A percentile compares a stretch with the other conserved stretches of the same genome.
Conservation (phyloP, 257 asterid genomes). For the Nicotiana paniculata region DNA sequence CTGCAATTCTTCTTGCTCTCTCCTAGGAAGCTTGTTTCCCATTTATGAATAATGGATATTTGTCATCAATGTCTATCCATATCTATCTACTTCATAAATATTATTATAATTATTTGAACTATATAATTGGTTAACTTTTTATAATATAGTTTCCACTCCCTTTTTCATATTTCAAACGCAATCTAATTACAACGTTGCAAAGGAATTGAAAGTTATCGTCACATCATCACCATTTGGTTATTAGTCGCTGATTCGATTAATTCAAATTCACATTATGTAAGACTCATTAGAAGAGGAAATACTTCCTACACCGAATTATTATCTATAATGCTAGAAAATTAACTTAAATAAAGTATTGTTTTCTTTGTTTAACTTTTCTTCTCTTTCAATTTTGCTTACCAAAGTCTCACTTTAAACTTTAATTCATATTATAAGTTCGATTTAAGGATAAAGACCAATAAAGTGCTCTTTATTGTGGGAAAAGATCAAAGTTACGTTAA, state of each 20-base stretch:
- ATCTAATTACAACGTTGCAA: neutral
- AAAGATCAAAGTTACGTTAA: neutral
- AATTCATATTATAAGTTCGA: neutral
- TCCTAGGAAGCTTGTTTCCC: conserved; percentile 39
- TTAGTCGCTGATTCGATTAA: too few relatives aligned
- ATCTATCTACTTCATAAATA: neutral
- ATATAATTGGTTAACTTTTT: neutral
- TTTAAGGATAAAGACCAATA: neutral
- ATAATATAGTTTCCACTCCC: neutral
- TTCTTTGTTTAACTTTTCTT: too few relatives aligned
- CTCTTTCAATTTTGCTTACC: neutral
- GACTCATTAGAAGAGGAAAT: too few relatives aligned
- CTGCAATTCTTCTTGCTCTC: conserved; percentile 15
- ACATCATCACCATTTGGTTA: too few relatives aligned
- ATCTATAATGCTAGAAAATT: too few relatives aligned
- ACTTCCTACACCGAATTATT: too few relatives aligned
- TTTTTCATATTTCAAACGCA: neutral
- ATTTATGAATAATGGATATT: conserved; percentile 18
- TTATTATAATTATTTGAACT: too few relatives aligned
- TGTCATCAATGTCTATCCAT: neutral
- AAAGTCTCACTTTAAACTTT: neutral
- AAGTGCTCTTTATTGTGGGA: neutral
- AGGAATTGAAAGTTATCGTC: neutral
- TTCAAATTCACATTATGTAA: too few relatives aligned
- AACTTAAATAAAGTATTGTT: too few relatives aligned